Percentiles rank a stretch among this genome's conserved stretches.
Conservation (phyloP, 169 alveolate genomes). For the Condylostoma magnum region DNA sequence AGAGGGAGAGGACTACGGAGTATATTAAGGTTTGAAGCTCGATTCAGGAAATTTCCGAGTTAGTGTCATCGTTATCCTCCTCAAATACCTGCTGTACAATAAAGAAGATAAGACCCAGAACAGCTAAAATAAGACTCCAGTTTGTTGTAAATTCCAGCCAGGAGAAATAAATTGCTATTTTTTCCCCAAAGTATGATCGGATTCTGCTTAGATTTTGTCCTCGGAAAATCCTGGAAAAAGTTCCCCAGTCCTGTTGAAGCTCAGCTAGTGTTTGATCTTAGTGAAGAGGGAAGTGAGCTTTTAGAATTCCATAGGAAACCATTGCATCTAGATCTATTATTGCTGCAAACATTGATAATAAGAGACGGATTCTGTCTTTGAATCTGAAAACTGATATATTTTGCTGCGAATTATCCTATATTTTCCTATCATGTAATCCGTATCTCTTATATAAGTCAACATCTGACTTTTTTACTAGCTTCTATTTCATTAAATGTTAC, state of each 20-base stretch:
- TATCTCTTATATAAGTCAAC: background rate
- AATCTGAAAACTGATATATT: background rate
- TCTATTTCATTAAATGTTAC: too few relatives aligned
- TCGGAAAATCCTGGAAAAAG: background rate
- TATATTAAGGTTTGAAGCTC: background rate
- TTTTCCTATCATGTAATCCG: background rate
- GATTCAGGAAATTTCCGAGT: background rate
- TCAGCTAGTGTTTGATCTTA: background rate
- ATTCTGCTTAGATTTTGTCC: constrained; percentile 13
- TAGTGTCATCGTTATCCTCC: background rate
- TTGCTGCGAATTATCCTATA: too few relatives aligned
- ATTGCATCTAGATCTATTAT: background rate
- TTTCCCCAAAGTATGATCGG: constrained; percentile 37
- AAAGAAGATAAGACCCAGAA: background rate
- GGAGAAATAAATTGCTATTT: constrained; percentile 19
- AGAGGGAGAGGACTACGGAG: background rate
- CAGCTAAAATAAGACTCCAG: constrained; percentile 8
- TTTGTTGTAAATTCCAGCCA: background rate
- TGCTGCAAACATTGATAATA: background rate
- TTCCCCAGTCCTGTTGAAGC: background rate
- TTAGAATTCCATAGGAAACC: background rate
- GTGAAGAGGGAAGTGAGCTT: background rate
- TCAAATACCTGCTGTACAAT: background rate
- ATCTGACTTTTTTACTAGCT: background rate
- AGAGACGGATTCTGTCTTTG: background rate